These are phyloP conservation scores for Backusella australiensis DNA, from an alignment of 192 early-diverging fungal species.

Conservation along the genomic window DNA sequence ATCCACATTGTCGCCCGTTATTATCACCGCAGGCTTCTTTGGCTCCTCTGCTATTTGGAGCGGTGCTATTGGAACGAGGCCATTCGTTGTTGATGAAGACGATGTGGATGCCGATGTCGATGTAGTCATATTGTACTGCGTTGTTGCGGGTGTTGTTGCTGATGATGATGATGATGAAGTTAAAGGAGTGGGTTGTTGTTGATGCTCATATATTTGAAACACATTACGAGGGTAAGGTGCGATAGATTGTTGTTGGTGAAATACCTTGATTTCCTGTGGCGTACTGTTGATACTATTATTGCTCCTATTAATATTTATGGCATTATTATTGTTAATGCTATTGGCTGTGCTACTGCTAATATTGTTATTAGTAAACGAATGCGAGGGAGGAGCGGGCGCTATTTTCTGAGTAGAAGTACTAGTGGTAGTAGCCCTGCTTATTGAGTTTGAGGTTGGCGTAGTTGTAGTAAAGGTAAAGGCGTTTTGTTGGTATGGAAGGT, in stretches of 20 bases:
- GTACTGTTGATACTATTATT: not conserved
- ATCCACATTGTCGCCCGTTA: conserved; percentile 29
- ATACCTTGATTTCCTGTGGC: not conserved
- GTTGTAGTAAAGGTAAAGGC: not conserved
- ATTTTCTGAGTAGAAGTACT: not conserved
- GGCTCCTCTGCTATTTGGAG: not conserved
- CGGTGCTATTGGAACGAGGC: not conserved
- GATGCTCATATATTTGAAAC: not conserved
- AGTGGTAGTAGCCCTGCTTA: not conserved
- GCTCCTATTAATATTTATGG: not conserved
- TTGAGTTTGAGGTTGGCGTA: not conserved
- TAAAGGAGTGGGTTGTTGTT: not conserved
- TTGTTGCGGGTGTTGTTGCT: not conserved
- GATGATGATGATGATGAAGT: not conserved
- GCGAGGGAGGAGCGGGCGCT: not conserved
- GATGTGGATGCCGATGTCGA: not conserved
- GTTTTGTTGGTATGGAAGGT: not conserved
- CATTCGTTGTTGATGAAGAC: not conserved
- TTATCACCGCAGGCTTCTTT: not conserved
- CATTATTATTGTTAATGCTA: not conserved
- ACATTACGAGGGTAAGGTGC: not conserved
- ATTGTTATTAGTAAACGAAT: not conserved
- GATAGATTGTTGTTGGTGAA: not conserved
- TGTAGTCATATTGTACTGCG: not conserved
- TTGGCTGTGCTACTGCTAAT: not conserved